Conservation (phyloP, 495 filamentous ascomycete genomes). For the Annulohypoxylon nitens region DNA sequence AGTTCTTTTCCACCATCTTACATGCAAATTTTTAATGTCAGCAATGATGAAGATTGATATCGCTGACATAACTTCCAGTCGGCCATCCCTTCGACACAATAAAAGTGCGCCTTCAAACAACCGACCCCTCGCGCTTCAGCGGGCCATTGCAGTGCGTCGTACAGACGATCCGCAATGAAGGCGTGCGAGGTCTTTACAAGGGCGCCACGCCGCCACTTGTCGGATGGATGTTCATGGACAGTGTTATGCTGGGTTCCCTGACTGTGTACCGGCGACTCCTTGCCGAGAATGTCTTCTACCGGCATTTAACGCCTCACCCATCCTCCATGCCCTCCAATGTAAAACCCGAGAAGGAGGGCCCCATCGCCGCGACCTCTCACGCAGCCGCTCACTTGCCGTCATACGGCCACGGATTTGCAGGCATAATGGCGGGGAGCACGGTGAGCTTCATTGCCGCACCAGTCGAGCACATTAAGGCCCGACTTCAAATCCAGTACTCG, state of each 20-base stretch:
- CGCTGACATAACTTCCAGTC: slow-evolving; percentile 48
- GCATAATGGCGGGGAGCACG: slow-evolving; percentile 86
- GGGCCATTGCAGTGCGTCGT: slow-evolving; percentile 90
- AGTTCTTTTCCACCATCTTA: slow-evolving; percentile 37
- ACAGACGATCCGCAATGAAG: slow-evolving; percentile 84
- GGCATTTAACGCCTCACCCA: slow-evolving; percentile 61
- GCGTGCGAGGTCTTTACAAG: slow-evolving; percentile 85
- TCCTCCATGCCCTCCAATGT: slow-evolving; percentile 15
- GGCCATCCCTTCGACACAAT: slow-evolving; percentile 88
- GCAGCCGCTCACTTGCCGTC: slow-evolving; percentile 70
- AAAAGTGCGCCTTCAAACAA: slow-evolving; percentile 96
- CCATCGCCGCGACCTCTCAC: slow-evolving; percentile 36
- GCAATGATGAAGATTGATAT: neutral
- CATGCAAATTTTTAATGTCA: neutral
- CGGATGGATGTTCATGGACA: slow-evolving; percentile 99
- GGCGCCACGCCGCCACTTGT: slow-evolving; percentile 90
- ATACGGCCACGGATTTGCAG: slow-evolving; percentile 86
- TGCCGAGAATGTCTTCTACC: slow-evolving; percentile 77
- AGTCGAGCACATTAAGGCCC: slow-evolving; percentile 95
- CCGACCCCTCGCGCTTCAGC: slow-evolving; percentile 76
- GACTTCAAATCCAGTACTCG: slow-evolving; percentile 92
- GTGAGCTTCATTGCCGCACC: slow-evolving; percentile 94
- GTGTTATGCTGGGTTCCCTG: slow-evolving; percentile 91
- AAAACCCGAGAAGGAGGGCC: slow-evolving; percentile 32
- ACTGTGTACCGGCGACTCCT: slow-evolving; percentile 88